Evolutionary conservation across 1,284 basidiomycete genomes (phyloP).

Genomic region (Trichosporon coremiiforme): DNA sequence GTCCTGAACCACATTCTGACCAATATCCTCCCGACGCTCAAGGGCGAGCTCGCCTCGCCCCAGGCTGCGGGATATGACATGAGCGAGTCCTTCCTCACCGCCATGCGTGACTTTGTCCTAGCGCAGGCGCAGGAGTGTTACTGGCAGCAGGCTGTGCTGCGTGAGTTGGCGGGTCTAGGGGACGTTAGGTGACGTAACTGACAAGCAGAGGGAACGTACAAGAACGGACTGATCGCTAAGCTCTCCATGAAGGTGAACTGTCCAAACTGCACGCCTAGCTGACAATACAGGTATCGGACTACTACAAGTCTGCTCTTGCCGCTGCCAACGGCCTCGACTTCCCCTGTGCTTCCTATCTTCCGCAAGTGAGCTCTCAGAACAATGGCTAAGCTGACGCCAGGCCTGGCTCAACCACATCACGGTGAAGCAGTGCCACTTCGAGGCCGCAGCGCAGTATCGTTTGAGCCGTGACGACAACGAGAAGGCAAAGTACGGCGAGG

Average conservation of each 20-base stretch:
- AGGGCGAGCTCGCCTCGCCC: constrained; percentile 59
- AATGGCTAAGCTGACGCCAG: constrained; percentile 57
- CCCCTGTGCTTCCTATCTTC: constrained; percentile 53
- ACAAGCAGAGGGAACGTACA: constrained; percentile 65
- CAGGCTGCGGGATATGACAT: constrained; percentile 63
- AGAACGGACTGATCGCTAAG: constrained; percentile 83
- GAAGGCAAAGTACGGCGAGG: constrained; percentile 77
- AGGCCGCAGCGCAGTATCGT: constrained; percentile 84
- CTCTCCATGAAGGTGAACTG: constrained; percentile 69
- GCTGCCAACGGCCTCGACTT: constrained; percentile 62
- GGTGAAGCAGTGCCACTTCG: constrained; percentile 82
- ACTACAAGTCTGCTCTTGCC: constrained; percentile 66
- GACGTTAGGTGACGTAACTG: constrained; percentile 15
- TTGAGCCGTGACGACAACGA: constrained; percentile 91
- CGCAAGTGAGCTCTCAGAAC: constrained; percentile 39
- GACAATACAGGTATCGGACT: constrained; percentile 63
- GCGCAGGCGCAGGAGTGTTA: constrained; percentile 96
- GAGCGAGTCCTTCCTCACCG: constrained; percentile 64
- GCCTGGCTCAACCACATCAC: constrained; percentile 80
- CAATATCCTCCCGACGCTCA: constrained; percentile 63
- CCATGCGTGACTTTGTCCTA: constrained; percentile 76
- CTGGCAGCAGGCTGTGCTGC: constrained; percentile 89
- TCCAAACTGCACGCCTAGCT: not conserved
- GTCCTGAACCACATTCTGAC: constrained; percentile 67
- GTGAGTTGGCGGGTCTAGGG: constrained; percentile 56